These are phyloP conservation scores for Clonostachys byssicola DNA, from an alignment of 2,329 filamentous ascomycete species.

Conservation along the genomic window DNA sequence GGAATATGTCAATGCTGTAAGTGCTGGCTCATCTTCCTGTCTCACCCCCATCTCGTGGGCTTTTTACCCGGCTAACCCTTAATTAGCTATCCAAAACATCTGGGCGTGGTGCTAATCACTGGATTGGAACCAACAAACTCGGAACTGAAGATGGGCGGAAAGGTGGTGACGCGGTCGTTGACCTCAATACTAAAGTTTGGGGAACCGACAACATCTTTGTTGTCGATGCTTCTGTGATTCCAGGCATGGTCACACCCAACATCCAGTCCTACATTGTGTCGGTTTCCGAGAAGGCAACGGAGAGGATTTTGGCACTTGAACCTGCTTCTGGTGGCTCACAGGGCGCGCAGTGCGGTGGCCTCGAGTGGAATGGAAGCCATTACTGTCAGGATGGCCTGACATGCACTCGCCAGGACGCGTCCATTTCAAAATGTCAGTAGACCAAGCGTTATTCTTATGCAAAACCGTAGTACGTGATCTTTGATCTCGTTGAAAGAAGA, in stretches of 20 bases:
- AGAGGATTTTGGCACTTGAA: conserved; percentile 9
- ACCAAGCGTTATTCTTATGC: no score
- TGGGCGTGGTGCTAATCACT: conserved; percentile 44
- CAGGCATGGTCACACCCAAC: conserved; percentile 65
- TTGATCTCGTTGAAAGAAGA: no score
- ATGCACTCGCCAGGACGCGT: conserved; percentile 3
- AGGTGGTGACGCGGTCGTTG: conserved; percentile 54
- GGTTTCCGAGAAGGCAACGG: conserved; percentile 55
- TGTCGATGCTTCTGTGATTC: conserved; percentile 66
- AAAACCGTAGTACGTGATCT: no score
- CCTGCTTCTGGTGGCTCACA: conserved; percentile 2
- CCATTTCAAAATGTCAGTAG: no score
- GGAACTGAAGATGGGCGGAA: conserved; percentile 49
- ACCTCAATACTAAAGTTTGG: conserved; percentile 59
- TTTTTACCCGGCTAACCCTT: no score
- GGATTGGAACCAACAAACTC: conserved; percentile 58
- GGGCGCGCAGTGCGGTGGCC: conserved; percentile 12
- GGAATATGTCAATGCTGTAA: conserved; percentile 48
- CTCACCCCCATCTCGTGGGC: no score
- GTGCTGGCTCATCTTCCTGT: conserved; percentile 5
- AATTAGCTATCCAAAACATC: conserved; percentile 11
- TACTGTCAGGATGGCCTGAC: conserved; percentile 9
- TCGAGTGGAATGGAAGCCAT: conserved; percentile 12
- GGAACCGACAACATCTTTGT: conserved; percentile 66
- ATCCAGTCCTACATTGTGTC: conserved; percentile 62